Evolutionary conservation across 2,329 filamentous ascomycete genomes (phyloP), one percentile per base, ranked within the genome.

Genomic region (Fusarium sp.): DNA sequence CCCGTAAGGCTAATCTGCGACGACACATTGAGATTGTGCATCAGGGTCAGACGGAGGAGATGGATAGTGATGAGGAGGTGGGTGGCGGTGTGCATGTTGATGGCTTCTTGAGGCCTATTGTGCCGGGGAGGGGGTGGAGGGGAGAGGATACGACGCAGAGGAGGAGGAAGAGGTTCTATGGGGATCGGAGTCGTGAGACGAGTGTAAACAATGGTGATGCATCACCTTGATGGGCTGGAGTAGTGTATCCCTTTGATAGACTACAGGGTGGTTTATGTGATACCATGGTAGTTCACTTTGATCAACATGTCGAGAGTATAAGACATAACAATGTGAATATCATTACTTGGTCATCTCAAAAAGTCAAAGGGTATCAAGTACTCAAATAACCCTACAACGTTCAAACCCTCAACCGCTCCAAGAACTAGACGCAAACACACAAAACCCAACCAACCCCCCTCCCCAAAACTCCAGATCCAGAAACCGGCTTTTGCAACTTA

Each of bases 41-140:
- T 68, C 79, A 80, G n/a, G 80, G 79, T 76, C 80, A 62, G 81
- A 79, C 63, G 77, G 78, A 78, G 14, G 76, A 83, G 38, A 73
- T 79, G 35, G 83, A 83, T 22, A 84, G 86, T 67, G 87, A 85
- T 76, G 88, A 87, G 66, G 89, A 91, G 76, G 87, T 90, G 76
- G 74, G 86, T 10, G 92, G 91, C 0, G 91, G 86, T 0, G 89
- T 93, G 22, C 92, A 93, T 75, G 87, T 90, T 2, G 92, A 94
- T 79, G 90, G 92, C 0, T 94, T 93, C 76, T 74, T 94, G 75
- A 84, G 85, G 77, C 87, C 88, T 5, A 86, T 93, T 62, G 82
- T 84, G 66, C 80, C 84, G 1, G 82, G 85, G 8, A 82, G 78
- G 50, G 88, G 87, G 0, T 90, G 87, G 88, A 80, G 86, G 45